Percentiles rank a stretch among this genome's conserved stretches.
Conservation (phyloP, 495 filamentous ascomycete genomes). For the Penicillium robsamsonii region DNA sequence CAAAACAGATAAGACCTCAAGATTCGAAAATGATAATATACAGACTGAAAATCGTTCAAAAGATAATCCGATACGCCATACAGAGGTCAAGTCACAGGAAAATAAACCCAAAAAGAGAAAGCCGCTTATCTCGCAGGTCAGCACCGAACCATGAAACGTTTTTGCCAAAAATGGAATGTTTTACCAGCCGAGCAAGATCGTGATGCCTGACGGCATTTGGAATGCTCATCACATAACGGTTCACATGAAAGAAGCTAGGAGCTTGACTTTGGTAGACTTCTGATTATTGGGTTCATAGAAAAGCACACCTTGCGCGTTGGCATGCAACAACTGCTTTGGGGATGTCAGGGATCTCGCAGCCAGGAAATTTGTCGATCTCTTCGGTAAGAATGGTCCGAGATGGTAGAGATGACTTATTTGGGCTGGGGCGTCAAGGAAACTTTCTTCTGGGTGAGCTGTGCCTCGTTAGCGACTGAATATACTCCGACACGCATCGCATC, state of each 20-base stretch:
- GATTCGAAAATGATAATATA: background rate
- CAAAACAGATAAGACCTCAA: background rate
- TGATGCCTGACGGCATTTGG: background rate
- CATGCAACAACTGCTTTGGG: background rate
- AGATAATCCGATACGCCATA: background rate
- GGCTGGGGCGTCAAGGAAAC: background rate
- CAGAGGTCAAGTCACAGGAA: background rate
- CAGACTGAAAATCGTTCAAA: background rate
- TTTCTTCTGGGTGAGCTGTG: constrained; percentile 26
- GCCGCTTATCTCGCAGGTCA: background rate
- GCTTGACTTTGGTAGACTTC: background rate
- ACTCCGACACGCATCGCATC: background rate
- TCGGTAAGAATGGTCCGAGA: background rate
- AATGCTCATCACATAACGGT: too few species aligned
- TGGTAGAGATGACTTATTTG: background rate
- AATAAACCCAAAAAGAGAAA: background rate
- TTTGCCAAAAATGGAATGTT: background rate
- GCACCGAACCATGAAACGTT: background rate
- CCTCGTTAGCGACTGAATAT: constrained; percentile 5
- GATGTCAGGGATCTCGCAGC: background rate
- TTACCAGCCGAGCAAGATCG: background rate
- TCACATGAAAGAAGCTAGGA: background rate
- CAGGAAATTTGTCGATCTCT: background rate
- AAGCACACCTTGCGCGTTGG: background rate
- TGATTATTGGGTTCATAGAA: background rate